Evolutionary conservation across 768 basidiomycete genomes (phyloP).

Genomic region (Kondoa subrosea): DNA sequence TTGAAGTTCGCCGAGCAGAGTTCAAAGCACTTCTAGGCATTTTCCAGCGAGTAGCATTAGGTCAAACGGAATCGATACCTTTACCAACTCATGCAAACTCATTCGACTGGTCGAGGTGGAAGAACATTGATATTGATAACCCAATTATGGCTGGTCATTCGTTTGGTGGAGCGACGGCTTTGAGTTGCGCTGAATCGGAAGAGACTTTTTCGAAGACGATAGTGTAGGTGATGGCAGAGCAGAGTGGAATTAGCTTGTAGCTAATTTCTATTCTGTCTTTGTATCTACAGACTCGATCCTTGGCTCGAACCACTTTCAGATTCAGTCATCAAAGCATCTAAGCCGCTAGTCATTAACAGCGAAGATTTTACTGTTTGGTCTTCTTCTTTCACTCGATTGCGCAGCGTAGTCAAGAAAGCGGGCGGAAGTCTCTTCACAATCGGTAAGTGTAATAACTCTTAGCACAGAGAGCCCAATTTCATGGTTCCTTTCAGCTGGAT

Average conservation of each 20-base stretch:
- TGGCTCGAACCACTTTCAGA: not conserved
- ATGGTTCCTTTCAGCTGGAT: conserved; percentile 7
- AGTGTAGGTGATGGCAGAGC: not conserved
- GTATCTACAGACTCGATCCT: not conserved
- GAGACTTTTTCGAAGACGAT: not conserved
- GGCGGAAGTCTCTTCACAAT: conserved; percentile 14
- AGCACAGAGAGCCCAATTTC: not conserved
- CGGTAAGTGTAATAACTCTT: not conserved
- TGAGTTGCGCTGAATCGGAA: not conserved
- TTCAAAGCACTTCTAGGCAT: conserved; percentile 48
- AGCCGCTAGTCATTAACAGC: conserved; percentile 31
- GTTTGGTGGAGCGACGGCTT: conserved; percentile 14
- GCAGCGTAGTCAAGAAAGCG: not conserved
- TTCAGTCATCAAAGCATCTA: not conserved
- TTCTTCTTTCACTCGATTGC: conserved; percentile 8
- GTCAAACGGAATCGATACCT: conserved; percentile 30
- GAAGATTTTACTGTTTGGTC: conserved; percentile 24
- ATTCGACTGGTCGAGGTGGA: conserved; percentile 38
- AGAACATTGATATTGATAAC: conserved; percentile 6
- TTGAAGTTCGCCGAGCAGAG: conserved; percentile 52
- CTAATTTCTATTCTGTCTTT: not conserved
- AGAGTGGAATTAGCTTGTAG: not conserved
- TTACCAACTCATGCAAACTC: conserved; percentile 31
- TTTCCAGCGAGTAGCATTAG: conserved; percentile 42
- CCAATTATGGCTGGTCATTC: conserved; percentile 17